Percentiles rank a stretch among this genome's conserved stretches.
These are phyloP conservation scores for Boletus vinaceobasis DNA, from an alignment of 768 basidiomycete genomes.

Conservation along the genomic window DNA sequence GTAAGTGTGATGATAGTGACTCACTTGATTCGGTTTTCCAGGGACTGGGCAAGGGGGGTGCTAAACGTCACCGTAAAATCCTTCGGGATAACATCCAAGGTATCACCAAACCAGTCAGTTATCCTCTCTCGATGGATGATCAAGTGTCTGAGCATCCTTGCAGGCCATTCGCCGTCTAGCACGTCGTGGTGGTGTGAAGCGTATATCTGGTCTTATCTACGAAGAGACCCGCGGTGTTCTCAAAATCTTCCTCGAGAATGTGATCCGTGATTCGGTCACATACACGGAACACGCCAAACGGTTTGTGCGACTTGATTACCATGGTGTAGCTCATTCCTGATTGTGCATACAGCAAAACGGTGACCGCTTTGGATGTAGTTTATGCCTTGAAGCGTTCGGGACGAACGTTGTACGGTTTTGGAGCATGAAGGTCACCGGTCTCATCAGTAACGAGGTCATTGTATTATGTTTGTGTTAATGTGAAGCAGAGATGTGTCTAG, in stretches of 20 bases:
- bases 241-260: slow-evolving; percentile 82
- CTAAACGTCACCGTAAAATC: slow-evolving; percentile 82
- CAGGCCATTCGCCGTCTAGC: slow-evolving; percentile 69
- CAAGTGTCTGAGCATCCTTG: background rate
- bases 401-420: slow-evolving; percentile 79
- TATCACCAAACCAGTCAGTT: slow-evolving; percentile 25
- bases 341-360: slow-evolving; percentile 50
- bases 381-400: slow-evolving; percentile 71
- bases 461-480: slow-evolving; percentile 6
- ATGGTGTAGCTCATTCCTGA: slow-evolving; percentile 2
- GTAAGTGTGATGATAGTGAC: background rate
- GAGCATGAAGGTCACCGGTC: slow-evolving; percentile 39
- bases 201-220: slow-evolving; percentile 81
- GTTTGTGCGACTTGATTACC: slow-evolving; percentile 8
- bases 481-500: background rate
- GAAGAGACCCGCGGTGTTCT: slow-evolving; percentile 90
- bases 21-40: slow-evolving; percentile 16
- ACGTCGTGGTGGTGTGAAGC: slow-evolving; percentile 87
- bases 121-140: background rate
- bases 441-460: background rate
- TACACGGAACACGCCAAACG: slow-evolving; percentile 92
- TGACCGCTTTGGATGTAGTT: slow-evolving; percentile 84
- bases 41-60: slow-evolving; percentile 84
- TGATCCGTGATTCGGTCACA: slow-evolving; percentile 83
- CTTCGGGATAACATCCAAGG: slow-evolving; percentile 73